Evolutionary conservation across 805 yeast species (phyloP), one percentile per base, ranked within the genome.

Genomic region (Lachancea dasiensis): DNA sequence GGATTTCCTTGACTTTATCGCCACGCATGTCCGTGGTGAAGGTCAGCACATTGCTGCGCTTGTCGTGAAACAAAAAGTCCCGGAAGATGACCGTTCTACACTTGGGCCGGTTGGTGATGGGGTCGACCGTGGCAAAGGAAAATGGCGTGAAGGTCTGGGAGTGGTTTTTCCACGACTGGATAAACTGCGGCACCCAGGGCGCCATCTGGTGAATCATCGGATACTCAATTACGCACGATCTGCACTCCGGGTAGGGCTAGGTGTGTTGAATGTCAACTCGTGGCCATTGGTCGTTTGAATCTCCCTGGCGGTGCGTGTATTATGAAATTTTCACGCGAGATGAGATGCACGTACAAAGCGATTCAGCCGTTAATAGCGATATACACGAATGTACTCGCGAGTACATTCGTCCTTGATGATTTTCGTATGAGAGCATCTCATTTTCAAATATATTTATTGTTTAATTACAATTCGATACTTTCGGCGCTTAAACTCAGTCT

Each of bases 151-250:
- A 80, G 2, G 77, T 77, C 14, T 59, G 57, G 0, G 58, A 48
- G 42, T 75, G 79, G 23, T 71, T 63, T 16, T 69, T 67, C 16
- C 77, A 52, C 9, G 83, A 75, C 40, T 70, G 69, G 21, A 66
- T 64, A 48, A 83, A 78, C 8, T 72, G 54, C 7, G 90, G 85
- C 50, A 77, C 79, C 94, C 94, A 83, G 3, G 87, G 83, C 20
- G 86, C 89, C 72, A 76, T 68, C 37, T 63, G 66, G 46, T 66
- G 66, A 47, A 61, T 59, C 48, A 50, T 31, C 25, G 27, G 22
- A n/a, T n/a, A n/a, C n/a, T n/a, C n/a, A n/a, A n/a, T n/a, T n/a
- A n/a, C n/a, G n/a, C n/a, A n/a, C n/a, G n/a, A n/a, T n/a, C n/a
- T n/a, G n/a, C n/a, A n/a, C n/a, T n/a, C n/a, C n/a, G n/a, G n/a